phyloP scores from a whole-genome alignment of 495 filamentous ascomycete species.

The Podospora pseudocomata region DNA sequence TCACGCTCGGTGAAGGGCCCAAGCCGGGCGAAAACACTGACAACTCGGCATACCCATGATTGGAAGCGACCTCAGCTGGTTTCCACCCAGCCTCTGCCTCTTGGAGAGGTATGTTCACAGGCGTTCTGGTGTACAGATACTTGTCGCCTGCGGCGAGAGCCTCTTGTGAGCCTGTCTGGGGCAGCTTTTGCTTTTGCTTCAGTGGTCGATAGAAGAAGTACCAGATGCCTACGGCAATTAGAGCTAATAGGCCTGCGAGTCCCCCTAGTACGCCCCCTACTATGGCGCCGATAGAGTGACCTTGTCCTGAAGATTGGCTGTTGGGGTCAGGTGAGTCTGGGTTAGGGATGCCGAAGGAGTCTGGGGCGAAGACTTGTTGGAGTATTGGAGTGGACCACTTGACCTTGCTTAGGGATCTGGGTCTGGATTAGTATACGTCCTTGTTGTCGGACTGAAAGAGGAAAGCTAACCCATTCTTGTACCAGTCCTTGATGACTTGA shows the following conservation, averaged over 20 bases:
- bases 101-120: neutral
- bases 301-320: neutral
- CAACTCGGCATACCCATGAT: neutral
- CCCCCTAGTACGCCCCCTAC: neutral
- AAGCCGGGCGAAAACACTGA: neutral
- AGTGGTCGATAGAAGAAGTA: neutral
- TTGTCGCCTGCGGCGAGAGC: neutral
- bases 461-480: neutral
- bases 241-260: neutral
- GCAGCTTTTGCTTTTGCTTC: neutral
- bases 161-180: neutral
- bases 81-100: neutral
- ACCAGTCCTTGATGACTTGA: neutral
- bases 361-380: slow-evolving; percentile 5
- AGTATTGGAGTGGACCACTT: neutral
- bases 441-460: neutral
- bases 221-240: neutral
- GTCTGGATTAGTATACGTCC: neutral
- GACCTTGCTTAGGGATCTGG: neutral
- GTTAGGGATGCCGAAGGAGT: neutral
- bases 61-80: neutral
- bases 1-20: neutral
- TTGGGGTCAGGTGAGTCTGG: neutral
- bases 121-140: neutral
- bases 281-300: neutral